Evolutionary conservation across 1,284 basidiomycete species (phyloP).

Genomic region (Ganoderma meredithae): DNA sequence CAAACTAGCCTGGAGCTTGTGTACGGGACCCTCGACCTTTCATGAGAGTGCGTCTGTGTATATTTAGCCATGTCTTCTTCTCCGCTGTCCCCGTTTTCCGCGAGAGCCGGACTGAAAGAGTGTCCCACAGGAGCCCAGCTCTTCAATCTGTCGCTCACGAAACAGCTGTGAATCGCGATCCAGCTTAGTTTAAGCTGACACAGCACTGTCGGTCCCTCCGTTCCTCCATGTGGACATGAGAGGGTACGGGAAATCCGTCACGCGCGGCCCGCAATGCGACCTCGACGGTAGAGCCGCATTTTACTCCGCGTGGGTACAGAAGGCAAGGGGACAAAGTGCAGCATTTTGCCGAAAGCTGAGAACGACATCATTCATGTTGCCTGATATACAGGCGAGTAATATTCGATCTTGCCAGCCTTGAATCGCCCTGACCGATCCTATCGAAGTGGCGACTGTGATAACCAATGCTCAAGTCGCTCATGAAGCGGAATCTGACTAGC

Average conservation of each 20-base stretch:
- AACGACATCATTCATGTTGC: too few relatives aligned
- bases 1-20: conserved; percentile 89
- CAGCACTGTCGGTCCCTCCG: conserved; percentile 87
- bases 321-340: conserved; percentile 72
- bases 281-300: conserved; percentile 87
- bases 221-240: conserved; percentile 93
- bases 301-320: conserved; percentile 96
- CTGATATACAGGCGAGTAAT: too few relatives aligned
- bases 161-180: conserved; percentile 92
- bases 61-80: background rate
- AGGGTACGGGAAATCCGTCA: conserved; percentile 87
- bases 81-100: background rate
- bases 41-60: conserved; percentile 68
- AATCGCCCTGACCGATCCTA: too few relatives aligned
- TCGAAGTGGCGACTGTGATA: background rate
- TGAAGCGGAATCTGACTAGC: background rate
- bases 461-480: background rate
- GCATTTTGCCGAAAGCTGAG: too few relatives aligned
- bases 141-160: conserved; percentile 92
- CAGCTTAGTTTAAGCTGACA: conserved; percentile 88
- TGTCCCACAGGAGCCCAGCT: conserved; percentile 86
- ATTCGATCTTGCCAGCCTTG: too few relatives aligned
- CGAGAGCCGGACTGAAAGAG: conserved; percentile 11
- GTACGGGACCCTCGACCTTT: conserved; percentile 88
- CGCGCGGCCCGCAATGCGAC: conserved; percentile 93